Evolutionary conservation across 2,329 filamentous ascomycete genomes (phyloP), one percentile per base, ranked within the genome.

Genomic region (Diaporthe eres): DNA sequence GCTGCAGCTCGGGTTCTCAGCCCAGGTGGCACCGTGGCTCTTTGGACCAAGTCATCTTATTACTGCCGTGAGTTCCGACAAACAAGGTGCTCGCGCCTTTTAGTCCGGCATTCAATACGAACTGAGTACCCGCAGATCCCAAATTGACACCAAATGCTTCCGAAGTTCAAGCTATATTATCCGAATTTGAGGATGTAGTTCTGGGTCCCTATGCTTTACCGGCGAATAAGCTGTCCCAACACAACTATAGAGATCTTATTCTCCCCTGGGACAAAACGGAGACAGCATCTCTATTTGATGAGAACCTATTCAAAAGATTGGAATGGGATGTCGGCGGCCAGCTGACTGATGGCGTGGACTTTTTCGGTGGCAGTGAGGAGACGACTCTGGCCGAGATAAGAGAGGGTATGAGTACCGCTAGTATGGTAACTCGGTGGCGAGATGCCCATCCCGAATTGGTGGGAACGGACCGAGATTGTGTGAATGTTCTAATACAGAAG

Each of bases 11-110:
- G 82, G 57, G 80, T 87, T 3, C 79, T 90, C 25, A 86, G 84
- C 76, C 86, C 87, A 0, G 86, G 85, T n/a, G 88, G 88, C 15
- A 89, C 84, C 5, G 83, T 88, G 4, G 86, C 86, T 4, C 75
- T 89, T 4, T 89, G 85, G 85, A 82, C 81, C 2, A 81, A 78
- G 39, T 81, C 81, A 60, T 77, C 76, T 44, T 76, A 79, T 7
- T 79, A 78, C 47, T 78, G 77, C 22, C 81, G 82, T 78, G 79
- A 81, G 7, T 67, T 17, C 8, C 12, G 3, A 25, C 3, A 57
- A 17, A 13, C n/a, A 47, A 19, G 17, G 44, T 17, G 17, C 22
- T 47, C 17, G 4, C 9, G 9, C 22, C 9, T 3, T 25, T 42
- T 5, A n/a, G 19, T 51, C 25, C 10, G 8, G 22, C 13, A 39